Percentiles rank a stretch among this genome's conserved stretches.
These are phyloP conservation scores for Anthostomella pinea DNA, from an alignment of 2,329 filamentous ascomycete species.

Conservation along the genomic window DNA sequence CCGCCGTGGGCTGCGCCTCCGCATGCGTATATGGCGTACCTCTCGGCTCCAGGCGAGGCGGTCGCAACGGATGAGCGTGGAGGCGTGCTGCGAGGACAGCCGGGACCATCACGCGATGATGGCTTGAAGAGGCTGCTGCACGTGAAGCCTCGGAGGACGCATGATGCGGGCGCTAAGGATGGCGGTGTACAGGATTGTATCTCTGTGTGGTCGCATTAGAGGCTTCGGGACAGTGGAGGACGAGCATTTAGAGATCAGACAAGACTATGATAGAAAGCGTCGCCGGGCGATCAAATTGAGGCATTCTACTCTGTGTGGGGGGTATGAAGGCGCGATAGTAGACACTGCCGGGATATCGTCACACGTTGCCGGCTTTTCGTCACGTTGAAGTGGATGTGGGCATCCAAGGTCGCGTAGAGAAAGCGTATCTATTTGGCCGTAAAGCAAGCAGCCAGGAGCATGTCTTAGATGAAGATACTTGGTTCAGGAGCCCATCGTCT, in stretches of 20 bases:
- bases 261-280: background rate
- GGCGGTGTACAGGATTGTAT: slow-evolving; percentile 44
- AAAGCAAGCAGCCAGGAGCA: no score
- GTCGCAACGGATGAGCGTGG: slow-evolving; percentile 54
- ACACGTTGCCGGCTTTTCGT: no score
- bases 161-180: slow-evolving; percentile 39
- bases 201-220: slow-evolving; percentile 44
- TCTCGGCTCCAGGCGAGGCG: slow-evolving; percentile 66
- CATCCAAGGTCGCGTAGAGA: no score
- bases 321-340: background rate
- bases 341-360: no score
- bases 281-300: background rate
- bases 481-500: no score
- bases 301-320: background rate
- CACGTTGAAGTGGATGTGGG: no score
- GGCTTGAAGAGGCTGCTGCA: slow-evolving; percentile 46
- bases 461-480: no score
- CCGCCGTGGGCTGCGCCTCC: slow-evolving; percentile 72
- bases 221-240: no score
- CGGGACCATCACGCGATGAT: slow-evolving; percentile 33
- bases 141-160: slow-evolving; percentile 49
- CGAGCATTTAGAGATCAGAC: no score
- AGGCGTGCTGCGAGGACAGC: slow-evolving; percentile 34
- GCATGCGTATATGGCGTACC: slow-evolving; percentile 68
- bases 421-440: no score